phyloP scores from a whole-genome alignment of 2,329 filamentous ascomycete genomes.

The Ophiostoma novo-ulmi region DNA sequence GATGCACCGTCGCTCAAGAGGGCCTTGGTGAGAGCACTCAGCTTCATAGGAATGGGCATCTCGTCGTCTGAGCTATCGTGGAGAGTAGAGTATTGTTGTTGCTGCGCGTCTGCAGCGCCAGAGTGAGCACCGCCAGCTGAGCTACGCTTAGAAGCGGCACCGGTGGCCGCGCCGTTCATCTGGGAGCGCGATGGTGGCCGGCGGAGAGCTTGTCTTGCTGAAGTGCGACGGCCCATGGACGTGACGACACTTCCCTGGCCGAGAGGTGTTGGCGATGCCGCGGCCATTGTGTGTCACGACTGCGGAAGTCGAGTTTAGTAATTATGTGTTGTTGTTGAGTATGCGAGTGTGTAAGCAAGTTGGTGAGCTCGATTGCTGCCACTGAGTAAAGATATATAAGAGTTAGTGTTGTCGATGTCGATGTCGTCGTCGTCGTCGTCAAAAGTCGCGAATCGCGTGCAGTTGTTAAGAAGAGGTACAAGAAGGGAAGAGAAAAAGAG shows the following conservation, averaged over 20 bases:
- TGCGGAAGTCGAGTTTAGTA: conserved; percentile 1
- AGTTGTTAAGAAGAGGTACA: not conserved
- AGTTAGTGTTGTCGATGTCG: not conserved
- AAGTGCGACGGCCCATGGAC: conserved; percentile 47
- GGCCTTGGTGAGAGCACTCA: conserved; percentile 87
- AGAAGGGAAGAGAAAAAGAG: conserved; percentile 15
- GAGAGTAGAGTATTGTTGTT: conserved; percentile 47
- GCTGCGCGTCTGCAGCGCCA: conserved; percentile 30
- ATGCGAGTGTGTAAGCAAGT: not conserved
- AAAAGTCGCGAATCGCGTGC: not conserved
- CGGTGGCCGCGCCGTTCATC: conserved; percentile 30
- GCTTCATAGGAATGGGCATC: conserved; percentile 83
- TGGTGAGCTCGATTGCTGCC: not conserved
- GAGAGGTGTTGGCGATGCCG: conserved; percentile 52
- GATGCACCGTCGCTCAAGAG: conserved; percentile 61
- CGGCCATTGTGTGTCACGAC: conserved; percentile 40
- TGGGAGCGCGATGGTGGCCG: conserved; percentile 46
- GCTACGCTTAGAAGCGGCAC: conserved; percentile 23
- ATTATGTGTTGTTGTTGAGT: not conserved
- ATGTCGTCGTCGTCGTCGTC: conserved; percentile 8
- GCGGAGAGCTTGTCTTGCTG: conserved; percentile 51
- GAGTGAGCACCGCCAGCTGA: conserved; percentile 7
- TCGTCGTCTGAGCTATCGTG: conserved; percentile 94
- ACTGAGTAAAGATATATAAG: not conserved
- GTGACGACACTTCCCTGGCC: conserved; percentile 44